Evolutionary conservation across 2,329 filamentous ascomycete genomes (phyloP).

Genomic region (Colletotrichum tanaceti): DNA sequence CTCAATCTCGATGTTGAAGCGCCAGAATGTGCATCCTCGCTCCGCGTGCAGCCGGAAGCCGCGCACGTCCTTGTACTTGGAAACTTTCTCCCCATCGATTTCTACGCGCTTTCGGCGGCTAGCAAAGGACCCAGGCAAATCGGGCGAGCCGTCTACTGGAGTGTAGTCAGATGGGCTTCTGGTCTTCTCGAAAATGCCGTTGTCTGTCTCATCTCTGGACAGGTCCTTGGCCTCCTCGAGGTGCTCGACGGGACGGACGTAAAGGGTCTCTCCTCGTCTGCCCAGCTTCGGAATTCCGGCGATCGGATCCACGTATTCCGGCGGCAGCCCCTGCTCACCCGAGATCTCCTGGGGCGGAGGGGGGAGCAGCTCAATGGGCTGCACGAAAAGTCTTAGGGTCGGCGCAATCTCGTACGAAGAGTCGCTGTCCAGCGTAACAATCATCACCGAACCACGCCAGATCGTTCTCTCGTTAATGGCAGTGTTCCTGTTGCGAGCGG

Average conservation of each 20-base stretch:
- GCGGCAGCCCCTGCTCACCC: slow-evolving; percentile 72
- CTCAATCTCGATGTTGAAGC: slow-evolving; percentile 95
- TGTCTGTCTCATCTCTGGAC: slow-evolving; percentile 81
- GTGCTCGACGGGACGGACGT: slow-evolving; percentile 89
- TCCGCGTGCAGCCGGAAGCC: slow-evolving; percentile 87
- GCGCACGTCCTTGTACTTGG: slow-evolving; percentile 84
- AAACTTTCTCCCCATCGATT: slow-evolving; percentile 82
- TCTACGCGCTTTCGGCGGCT: slow-evolving; percentile 63
- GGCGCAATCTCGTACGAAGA: slow-evolving; percentile 87
- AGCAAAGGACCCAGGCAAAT: slow-evolving; percentile 65
- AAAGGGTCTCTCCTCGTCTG: slow-evolving; percentile 85
- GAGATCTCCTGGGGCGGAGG: slow-evolving; percentile 78
- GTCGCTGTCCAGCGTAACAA: slow-evolving; percentile 86
- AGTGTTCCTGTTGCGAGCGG: slow-evolving; percentile 52
- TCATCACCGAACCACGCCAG: slow-evolving; percentile 95
- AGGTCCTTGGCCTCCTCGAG: slow-evolving; percentile 82
- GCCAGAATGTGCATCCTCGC: slow-evolving; percentile 93
- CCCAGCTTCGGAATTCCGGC: slow-evolving; percentile 89
- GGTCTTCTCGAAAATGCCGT: slow-evolving; percentile 82
- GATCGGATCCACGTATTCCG: slow-evolving; percentile 89
- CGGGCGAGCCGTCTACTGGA: slow-evolving; percentile 55
- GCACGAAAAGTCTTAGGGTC: slow-evolving; percentile 84
- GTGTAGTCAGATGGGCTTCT: slow-evolving; percentile 63
- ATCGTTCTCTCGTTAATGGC: slow-evolving; percentile 72
- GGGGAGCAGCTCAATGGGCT: slow-evolving; percentile 84